Base-by-base conservation (phyloP, 2,329 filamentous ascomycete species). In the Pseudocercospora pini-densiflorae region DNA sequence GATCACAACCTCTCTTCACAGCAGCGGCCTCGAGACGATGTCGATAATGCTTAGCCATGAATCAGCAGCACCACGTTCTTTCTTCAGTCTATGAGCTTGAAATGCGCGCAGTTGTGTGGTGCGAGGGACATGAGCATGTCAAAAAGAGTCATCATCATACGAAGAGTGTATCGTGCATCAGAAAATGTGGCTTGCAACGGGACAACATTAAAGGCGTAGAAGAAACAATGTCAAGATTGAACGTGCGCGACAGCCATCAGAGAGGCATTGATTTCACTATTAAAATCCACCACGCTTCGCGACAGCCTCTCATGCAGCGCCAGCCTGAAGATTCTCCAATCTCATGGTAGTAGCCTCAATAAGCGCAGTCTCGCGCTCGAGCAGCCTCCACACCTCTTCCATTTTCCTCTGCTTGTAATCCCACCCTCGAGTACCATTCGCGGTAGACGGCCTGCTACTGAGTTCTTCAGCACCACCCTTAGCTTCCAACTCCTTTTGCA, bases 341-440 rank as follows among this genome's bases (percentile, higher is more conserved):
- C 89, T 83, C 64, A 83, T 83, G 70, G 85, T 88, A 23, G 91
- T 85, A 23, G 87, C 89, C 71, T 92, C 89, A 6, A 92, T 87
- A 72, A 92, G 77, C 5, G 88, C 88, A 55, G 86, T 86, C 79
- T 92, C 89, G 29, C 90, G 81, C 64, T 90, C 88, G 70, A 92
- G 79, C 66, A 91, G 77, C 29, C 80, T 79, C 78, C 87, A 87
- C 23, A 92, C 87, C 75, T 90, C 86, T 64, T 83, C 82, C 70
- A 92, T 78, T 79, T 90, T 91, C 59, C 83, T 85, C 78, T 84
- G 86, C 65, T 88, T 83, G 65, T 91, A 84, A 62, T 71, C 71
- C 51, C 89, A 87, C 21, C 24, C 55, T 5, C 55, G 49, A 19
- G 53, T 83, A 79, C 12, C 88, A 86, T 62, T 90, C 87, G 69